Conservation (phyloP, 495 filamentous ascomycete genomes). For the Oleoguttula mirabilis region DNA sequence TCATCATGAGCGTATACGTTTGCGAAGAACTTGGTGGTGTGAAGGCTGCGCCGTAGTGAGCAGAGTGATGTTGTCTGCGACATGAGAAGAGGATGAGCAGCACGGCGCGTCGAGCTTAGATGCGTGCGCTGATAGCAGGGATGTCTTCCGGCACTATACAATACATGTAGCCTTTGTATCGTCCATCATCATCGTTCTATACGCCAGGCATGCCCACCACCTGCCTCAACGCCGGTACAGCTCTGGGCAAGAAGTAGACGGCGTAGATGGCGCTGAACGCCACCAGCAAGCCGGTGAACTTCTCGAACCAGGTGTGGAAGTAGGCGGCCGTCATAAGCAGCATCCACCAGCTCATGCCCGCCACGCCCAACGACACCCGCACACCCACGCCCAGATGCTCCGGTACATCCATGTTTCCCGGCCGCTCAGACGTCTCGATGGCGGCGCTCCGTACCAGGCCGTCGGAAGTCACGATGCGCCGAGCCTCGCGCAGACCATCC, state of each 20-base stretch:
- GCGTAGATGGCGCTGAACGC: conserved; percentile 56
- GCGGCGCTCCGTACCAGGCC: conserved; percentile 36
- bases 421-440: conserved; percentile 30
- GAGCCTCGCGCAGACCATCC: conserved; percentile 39
- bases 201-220: conserved; percentile 69
- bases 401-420: conserved; percentile 29
- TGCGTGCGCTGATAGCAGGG: too few species aligned
- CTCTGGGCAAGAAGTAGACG: conserved; percentile 67
- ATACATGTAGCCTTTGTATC: too few species aligned
- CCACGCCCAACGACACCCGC: conserved; percentile 39
- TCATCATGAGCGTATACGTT: too few species aligned
- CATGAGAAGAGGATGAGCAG: too few species aligned
- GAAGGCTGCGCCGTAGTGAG: too few species aligned
- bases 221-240: conserved; percentile 46
- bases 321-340: conserved; percentile 93
- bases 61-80: too few species aligned
- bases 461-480: conserved; percentile 46
- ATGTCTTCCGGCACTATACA: too few species aligned
- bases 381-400: conserved; percentile 29
- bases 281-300: conserved; percentile 65
- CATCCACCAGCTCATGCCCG: conserved; percentile 76
- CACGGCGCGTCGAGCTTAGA: too few species aligned
- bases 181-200: conserved; percentile 28
- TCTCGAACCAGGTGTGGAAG: conserved; percentile 98
- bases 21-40: too few species aligned